A percentile compares a stretch with the other conserved stretches of the same genome.
Evolutionary conservation across 163 green algal genomes (phyloP).

Genomic region (Volvox carteri): DNA sequence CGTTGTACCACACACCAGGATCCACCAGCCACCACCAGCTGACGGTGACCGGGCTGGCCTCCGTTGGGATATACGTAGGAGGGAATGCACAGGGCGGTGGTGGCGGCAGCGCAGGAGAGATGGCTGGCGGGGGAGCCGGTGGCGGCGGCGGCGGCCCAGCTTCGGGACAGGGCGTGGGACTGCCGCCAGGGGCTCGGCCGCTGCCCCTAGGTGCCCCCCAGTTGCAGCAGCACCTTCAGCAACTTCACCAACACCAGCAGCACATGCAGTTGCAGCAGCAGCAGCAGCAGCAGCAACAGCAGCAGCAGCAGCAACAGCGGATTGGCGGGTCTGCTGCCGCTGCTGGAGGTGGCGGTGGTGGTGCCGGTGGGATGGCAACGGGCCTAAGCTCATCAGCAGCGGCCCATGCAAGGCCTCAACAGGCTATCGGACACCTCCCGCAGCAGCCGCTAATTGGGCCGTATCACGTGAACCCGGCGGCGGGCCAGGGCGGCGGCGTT

Average conservation of each 20-base stretch:
- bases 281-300: slow-evolving; percentile 21
- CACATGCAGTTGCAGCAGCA: slow-evolving; percentile 7
- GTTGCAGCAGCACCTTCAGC: slow-evolving; percentile 54
- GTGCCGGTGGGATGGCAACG: background rate
- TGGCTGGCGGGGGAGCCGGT: background rate
- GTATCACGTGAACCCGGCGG: background rate
- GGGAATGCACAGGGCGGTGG: background rate
- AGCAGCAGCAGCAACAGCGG: background rate
- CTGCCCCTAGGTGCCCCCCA: slow-evolving; percentile 6
- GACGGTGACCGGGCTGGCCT: background rate
- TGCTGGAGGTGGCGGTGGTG: background rate
- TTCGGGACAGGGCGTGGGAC: background rate
- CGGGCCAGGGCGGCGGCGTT: background rate
- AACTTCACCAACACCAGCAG: slow-evolving; percentile 47
- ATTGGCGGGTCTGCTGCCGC: background rate
- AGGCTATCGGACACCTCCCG: background rate
- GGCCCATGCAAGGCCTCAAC: background rate
- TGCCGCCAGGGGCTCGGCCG: background rate
- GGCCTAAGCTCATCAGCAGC: background rate
- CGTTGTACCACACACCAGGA: background rate
- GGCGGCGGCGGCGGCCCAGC: background rate
- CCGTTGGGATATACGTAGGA: slow-evolving; percentile 20
- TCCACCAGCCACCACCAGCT: slow-evolving; percentile 2
- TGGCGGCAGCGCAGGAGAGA: background rate
- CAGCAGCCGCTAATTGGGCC: background rate